phyloP scores from a whole-genome alignment of 345 rosid species.

The Triadica sebifera region DNA sequence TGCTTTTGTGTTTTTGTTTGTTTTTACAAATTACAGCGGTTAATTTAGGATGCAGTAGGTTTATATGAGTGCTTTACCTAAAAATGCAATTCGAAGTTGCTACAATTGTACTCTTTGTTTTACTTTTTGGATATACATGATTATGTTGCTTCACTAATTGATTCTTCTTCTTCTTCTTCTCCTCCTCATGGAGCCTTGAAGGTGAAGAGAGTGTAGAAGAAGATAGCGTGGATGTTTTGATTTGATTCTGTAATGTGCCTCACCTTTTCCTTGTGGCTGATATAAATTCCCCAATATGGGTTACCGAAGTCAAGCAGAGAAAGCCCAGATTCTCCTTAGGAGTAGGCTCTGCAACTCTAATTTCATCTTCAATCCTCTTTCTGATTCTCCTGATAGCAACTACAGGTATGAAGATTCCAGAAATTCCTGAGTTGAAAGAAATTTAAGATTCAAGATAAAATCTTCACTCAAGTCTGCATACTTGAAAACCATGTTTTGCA shows the following conservation, averaged over 20 bases:
- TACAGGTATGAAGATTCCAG: slow-evolving; percentile 49
- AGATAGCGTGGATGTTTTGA: neutral
- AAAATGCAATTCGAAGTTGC: too few relatives aligned
- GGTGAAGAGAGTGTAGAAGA: neutral
- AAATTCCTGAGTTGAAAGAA: neutral
- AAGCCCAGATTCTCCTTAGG: slow-evolving; percentile 45
- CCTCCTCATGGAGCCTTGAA: neutral
- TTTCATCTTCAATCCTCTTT: slow-evolving; percentile 59
- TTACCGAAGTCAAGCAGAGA: slow-evolving; percentile 13
- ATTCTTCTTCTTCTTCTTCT: too few relatives aligned
- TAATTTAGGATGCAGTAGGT: too few relatives aligned
- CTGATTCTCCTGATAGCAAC: slow-evolving; percentile 65
- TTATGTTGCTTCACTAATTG: too few relatives aligned
- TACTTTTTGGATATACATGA: too few relatives aligned
- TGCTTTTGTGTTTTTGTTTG: too few relatives aligned
- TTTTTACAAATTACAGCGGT: too few relatives aligned
- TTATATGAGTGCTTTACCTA: too few relatives aligned
- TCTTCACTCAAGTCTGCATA: too few relatives aligned
- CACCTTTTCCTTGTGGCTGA: neutral
- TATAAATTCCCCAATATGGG: slow-evolving; percentile 14
- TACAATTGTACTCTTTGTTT: too few relatives aligned
- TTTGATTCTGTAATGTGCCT: neutral
- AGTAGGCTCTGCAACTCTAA: slow-evolving; percentile 63
- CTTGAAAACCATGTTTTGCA: neutral
- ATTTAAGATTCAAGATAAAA: too few relatives aligned